Evolutionary conservation across 345 rosid species (phyloP).

Genomic region (Ricinus communis): DNA sequence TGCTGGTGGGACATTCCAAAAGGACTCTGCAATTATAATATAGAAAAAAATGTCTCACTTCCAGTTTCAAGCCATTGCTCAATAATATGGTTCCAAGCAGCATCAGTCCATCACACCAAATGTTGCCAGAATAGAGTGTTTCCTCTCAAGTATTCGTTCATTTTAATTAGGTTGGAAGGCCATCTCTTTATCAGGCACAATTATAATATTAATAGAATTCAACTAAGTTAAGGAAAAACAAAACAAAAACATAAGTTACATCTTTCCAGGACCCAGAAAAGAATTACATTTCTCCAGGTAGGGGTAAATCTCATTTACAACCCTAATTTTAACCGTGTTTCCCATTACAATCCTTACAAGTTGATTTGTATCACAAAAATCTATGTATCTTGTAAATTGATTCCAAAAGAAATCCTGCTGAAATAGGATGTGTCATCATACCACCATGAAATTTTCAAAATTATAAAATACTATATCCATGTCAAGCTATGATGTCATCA

Average conservation of each 20-base stretch:
- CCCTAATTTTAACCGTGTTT: too few relatives aligned
- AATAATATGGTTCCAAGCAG: background rate
- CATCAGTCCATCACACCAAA: background rate
- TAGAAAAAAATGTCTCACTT: slow-evolving; percentile 22
- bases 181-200: slow-evolving; percentile 11
- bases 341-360: too few relatives aligned
- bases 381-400: too few relatives aligned
- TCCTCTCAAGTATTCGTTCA: background rate
- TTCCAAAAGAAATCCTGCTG: too few relatives aligned
- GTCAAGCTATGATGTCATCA: too few relatives aligned
- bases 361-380: too few relatives aligned
- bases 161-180: background rate
- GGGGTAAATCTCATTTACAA: too few relatives aligned
- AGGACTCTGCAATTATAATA: slow-evolving; percentile 55
- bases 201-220: background rate
- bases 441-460: too few relatives aligned
- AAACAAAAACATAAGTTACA: too few relatives aligned
- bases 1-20: slow-evolving; percentile 83
- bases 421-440: too few relatives aligned
- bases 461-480: too few relatives aligned
- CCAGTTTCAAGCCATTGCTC: slow-evolving; percentile 1
- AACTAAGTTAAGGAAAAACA: background rate
- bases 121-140: background rate
- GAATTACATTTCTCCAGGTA: background rate
- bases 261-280: background rate